A percentile compares a stretch with the other conserved stretches of the same genome.
Evolutionary conservation across 2,329 filamentous ascomycete genomes (phyloP).

Genomic region (Myriosclerotinia duriaeana): DNA sequence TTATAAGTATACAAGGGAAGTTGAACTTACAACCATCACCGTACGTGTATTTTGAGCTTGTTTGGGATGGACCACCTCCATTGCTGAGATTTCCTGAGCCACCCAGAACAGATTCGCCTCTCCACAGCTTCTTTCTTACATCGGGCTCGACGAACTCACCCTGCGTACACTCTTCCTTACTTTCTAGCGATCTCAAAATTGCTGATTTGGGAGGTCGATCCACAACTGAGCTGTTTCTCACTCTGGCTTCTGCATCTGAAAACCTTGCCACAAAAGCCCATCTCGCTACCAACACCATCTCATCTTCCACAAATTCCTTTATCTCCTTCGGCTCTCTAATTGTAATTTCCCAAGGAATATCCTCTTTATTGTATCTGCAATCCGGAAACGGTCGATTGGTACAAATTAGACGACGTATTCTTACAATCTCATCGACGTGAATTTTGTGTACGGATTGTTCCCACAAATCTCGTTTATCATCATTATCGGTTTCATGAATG

Average conservation of each 20-base stretch:
- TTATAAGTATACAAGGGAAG: not conserved
- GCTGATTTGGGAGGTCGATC: slow-evolving; percentile 7
- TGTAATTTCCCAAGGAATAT: slow-evolving; percentile 12
- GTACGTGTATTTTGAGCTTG: slow-evolving; percentile 27
- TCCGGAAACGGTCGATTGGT: slow-evolving; percentile 55
- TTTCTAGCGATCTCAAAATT: slow-evolving; percentile 2
- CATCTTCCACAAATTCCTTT: slow-evolving; percentile 7
- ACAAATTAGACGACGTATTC: slow-evolving; percentile 47
- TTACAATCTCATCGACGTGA: slow-evolving; percentile 41
- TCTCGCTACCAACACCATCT: slow-evolving; percentile 23
- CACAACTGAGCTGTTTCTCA: not conserved
- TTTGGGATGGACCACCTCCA: not conserved
- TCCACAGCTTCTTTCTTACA: slow-evolving; percentile 18
- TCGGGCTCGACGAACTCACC: not conserved
- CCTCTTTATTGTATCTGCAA: slow-evolving; percentile 28
- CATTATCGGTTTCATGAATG: slow-evolving; percentile 41
- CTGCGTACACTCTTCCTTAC: not conserved
- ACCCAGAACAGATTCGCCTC: slow-evolving; percentile 23
- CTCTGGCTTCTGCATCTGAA: slow-evolving; percentile 7
- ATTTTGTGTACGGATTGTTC: slow-evolving; percentile 48
- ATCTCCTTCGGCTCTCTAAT: not conserved
- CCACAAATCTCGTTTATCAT: slow-evolving; percentile 39
- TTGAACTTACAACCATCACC: slow-evolving; percentile 31
- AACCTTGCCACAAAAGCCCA: slow-evolving; percentile 18
- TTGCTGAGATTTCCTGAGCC: slow-evolving; percentile 19